Percentiles rank a stretch among this genome's conserved stretches.
phyloP scores from a whole-genome alignment of 75 land plant genomes.

The Cryptomeria japonica region DNA sequence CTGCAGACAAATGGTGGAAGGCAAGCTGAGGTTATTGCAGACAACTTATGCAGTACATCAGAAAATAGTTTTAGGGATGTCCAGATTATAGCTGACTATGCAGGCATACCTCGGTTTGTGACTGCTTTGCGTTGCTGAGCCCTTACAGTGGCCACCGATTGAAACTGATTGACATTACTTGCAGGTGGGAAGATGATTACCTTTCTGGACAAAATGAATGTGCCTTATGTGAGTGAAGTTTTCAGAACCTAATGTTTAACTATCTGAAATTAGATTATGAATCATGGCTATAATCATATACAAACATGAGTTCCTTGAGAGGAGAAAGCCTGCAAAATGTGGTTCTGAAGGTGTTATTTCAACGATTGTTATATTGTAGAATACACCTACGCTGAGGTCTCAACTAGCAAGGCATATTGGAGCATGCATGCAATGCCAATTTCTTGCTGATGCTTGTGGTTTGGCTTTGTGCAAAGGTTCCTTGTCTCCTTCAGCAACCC shows the following conservation, averaged over 20 bases:
- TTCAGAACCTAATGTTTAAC: background rate
- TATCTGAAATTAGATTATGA: background rate
- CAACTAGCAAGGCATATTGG: background rate
- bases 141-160: constrained; percentile 3
- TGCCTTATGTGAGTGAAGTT: background rate
- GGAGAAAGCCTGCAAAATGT: background rate
- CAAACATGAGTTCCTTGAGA: background rate
- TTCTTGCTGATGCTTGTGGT: background rate
- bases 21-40: constrained; percentile 64
- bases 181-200: background rate
- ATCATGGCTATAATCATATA: background rate
- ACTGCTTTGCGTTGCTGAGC: constrained; percentile 47
- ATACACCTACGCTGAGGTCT: background rate
- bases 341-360: background rate
- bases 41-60: constrained; percentile 35
- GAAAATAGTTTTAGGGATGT: constrained; percentile 48
- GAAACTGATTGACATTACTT: background rate
- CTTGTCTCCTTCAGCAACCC: background rate
- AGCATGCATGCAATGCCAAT: background rate
- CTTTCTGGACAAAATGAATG: background rate
- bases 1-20: constrained; percentile 91
- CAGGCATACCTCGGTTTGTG: constrained; percentile 76
- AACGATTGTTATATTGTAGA: background rate
- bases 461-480: background rate
- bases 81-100: constrained; percentile 62